Conservation (phyloP, 306 rosid species). For the Quercus rubra region DNA sequence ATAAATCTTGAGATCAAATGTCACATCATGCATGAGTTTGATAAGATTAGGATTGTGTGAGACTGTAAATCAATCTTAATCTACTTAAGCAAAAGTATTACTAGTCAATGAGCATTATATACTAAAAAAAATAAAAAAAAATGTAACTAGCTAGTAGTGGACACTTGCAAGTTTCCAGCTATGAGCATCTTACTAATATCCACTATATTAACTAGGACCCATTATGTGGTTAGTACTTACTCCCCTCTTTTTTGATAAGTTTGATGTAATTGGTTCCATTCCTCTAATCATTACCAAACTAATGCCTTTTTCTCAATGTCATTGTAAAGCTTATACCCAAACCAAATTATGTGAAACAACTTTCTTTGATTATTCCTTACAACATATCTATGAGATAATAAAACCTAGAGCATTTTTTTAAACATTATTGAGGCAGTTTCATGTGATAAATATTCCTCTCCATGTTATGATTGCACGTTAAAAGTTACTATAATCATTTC, state of each 20-base stretch:
- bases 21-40: background rate
- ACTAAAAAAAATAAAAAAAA: background rate
- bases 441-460: background rate
- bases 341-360: background rate
- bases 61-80: background rate
- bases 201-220: background rate
- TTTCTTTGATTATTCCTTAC: background rate
- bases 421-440: too few species aligned
- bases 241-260: background rate
- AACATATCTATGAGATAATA: background rate
- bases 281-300: background rate
- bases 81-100: background rate
- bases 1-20: background rate
- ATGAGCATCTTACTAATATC: background rate
- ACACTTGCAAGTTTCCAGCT: background rate
- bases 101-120: background rate
- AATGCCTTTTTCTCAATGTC: background rate
- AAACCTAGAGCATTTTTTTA: too few species aligned
- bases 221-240: background rate
- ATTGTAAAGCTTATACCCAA: background rate
- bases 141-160: background rate
- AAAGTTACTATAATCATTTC: background rate
- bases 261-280: background rate
- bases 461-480: slow-evolving; percentile 17
- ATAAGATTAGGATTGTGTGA: background rate